Percentiles rank a stretch among this genome's conserved stretches.
Evolutionary conservation across 768 basidiomycete genomes (phyloP).

Genomic region (Pleurotus cornucopiae): DNA sequence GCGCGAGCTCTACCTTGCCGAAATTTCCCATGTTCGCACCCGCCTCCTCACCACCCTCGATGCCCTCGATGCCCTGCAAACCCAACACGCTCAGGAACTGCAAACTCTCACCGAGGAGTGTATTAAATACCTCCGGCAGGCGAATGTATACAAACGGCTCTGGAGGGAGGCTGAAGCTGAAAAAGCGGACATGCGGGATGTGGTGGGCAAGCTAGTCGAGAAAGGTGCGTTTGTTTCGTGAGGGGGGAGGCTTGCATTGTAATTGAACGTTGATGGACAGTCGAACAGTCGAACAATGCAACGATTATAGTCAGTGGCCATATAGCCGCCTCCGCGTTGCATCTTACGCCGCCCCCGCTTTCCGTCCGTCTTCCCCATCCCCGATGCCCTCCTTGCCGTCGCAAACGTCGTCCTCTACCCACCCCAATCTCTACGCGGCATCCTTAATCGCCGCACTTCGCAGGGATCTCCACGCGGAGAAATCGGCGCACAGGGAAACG

Average conservation of each 20-base stretch:
- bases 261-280: not conserved
- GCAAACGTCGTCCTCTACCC: slow-evolving; percentile 6
- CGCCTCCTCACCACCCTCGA: slow-evolving; percentile 15
- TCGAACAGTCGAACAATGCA: slow-evolving; percentile 37
- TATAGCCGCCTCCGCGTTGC: slow-evolving; percentile 37
- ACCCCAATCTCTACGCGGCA: slow-evolving; percentile 29
- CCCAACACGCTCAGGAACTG: slow-evolving; percentile 10
- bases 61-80: slow-evolving; percentile 10
- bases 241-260: not conserved
- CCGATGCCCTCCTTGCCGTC: slow-evolving; percentile 7
- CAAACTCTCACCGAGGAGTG: slow-evolving; percentile 6
- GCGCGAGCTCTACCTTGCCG: slow-evolving; percentile 14
- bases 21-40: slow-evolving; percentile 16
- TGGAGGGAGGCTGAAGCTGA: slow-evolving; percentile 29
- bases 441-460: slow-evolving; percentile 39
- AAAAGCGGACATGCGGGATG: slow-evolving; percentile 50
- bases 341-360: slow-evolving; percentile 12
- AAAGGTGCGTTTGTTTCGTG: slow-evolving; percentile 43
- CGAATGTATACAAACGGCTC: slow-evolving; percentile 4
- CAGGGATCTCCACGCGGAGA: slow-evolving; percentile 40
- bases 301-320: slow-evolving; percentile 43
- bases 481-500: slow-evolving; percentile 35
- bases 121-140: slow-evolving; percentile 3
- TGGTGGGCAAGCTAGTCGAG: slow-evolving; percentile 48
- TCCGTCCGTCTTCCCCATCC: slow-evolving; percentile 11